A percentile compares a stretch with the other conserved stretches of the same genome.
Conservation (phyloP, 805 yeast species). For the Teunomyces tritomae region DNA sequence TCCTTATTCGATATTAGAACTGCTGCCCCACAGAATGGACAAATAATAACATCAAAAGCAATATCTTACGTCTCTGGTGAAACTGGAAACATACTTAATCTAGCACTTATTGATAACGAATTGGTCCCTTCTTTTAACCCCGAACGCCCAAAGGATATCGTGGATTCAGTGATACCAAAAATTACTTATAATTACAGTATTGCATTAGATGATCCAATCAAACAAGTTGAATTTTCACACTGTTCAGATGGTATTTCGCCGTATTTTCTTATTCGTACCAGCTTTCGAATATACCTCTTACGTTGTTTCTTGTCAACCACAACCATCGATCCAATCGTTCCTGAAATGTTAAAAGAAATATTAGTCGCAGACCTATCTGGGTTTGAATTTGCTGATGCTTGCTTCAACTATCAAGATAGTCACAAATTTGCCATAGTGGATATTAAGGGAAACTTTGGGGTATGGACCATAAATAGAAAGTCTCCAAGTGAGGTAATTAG, state of each 20-base stretch:
- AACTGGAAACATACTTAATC: slow-evolving; percentile 25
- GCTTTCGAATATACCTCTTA: slow-evolving; percentile 29
- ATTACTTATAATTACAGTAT: slow-evolving; percentile 4
- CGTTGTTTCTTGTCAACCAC: slow-evolving; percentile 13
- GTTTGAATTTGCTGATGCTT: slow-evolving; percentile 43
- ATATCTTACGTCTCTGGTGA: slow-evolving; percentile 32
- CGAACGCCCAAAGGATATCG: neutral
- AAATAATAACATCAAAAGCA: slow-evolving; percentile 6
- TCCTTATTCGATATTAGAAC: slow-evolving; percentile 15
- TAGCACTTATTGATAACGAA: slow-evolving; percentile 13
- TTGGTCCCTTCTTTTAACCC: neutral
- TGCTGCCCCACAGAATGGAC: slow-evolving; percentile 3
- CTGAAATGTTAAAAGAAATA: slow-evolving; percentile 17
- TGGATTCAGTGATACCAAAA: slow-evolving; percentile 11
- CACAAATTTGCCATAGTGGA: slow-evolving; percentile 46
- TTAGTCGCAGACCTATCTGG: slow-evolving; percentile 22
- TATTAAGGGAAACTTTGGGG: slow-evolving; percentile 50
- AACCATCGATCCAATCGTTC: slow-evolving; percentile 1
- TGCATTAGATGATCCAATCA: slow-evolving; percentile 31
- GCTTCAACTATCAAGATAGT: slow-evolving; percentile 43
- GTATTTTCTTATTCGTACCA: slow-evolving; percentile 38
- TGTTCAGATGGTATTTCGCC: slow-evolving; percentile 20
- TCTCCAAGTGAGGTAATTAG: neutral
- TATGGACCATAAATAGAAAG: slow-evolving; percentile 24
- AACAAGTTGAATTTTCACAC: slow-evolving; percentile 33